phyloP scores from a whole-genome alignment of 116 monocot species.

The Phalaenopsis hybrid region DNA sequence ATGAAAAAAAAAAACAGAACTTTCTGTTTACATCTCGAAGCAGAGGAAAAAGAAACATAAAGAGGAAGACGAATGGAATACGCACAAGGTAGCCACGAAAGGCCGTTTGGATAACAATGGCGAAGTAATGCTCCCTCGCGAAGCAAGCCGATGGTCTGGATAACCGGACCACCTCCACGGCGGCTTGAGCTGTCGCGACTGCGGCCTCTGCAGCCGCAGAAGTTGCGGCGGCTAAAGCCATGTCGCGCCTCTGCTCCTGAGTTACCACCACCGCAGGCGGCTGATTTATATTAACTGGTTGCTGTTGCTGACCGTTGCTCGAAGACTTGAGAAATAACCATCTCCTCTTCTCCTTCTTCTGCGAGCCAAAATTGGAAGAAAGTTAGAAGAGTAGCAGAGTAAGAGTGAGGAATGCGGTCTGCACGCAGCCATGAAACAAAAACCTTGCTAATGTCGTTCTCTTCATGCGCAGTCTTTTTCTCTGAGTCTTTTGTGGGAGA shows the following conservation, averaged over 20 bases:
- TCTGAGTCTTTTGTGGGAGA: slow-evolving; percentile 48
- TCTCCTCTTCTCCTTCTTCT: slow-evolving; percentile 55
- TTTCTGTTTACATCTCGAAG: background rate
- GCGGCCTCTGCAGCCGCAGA: slow-evolving; percentile 41
- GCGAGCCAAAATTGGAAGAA: background rate
- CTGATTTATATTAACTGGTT: background rate
- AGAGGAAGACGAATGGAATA: background rate
- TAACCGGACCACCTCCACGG: slow-evolving; percentile 31
- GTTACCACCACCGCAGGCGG: background rate
- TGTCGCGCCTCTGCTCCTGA: slow-evolving; percentile 36
- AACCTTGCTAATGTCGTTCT: slow-evolving; percentile 23
- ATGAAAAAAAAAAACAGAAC: background rate
- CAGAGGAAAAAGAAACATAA: background rate
- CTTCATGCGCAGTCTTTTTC: slow-evolving; percentile 11
- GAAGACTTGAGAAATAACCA: slow-evolving; percentile 43
- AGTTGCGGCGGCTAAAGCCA: slow-evolving; percentile 42
- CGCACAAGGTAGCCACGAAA: slow-evolving; percentile 65
- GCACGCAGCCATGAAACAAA: background rate
- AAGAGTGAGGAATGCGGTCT: background rate
- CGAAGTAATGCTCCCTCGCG: slow-evolving; percentile 37
- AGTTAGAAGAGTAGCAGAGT: background rate
- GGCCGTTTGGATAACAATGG: slow-evolving; percentile 44
- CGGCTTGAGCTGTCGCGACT: slow-evolving; percentile 30
- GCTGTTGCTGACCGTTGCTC: slow-evolving; percentile 7
- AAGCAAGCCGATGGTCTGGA: slow-evolving; percentile 23